Evolutionary conservation across 73 alveolate genomes (phyloP).

Genomic region (Paramecium octaurelia): DNA sequence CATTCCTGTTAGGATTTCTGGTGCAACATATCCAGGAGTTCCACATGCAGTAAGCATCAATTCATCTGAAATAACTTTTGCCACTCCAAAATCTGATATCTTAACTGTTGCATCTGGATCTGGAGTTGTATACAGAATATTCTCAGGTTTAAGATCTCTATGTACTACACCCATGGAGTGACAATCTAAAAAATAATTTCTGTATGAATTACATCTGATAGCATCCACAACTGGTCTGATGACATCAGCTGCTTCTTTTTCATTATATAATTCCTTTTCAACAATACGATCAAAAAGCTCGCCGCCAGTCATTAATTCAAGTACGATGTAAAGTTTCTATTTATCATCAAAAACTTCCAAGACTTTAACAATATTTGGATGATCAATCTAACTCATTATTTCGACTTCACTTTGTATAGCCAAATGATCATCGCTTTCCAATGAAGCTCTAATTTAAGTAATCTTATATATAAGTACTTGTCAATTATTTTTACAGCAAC

Average conservation of each 20-base stretch:
- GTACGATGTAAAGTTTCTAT: conserved; percentile 69
- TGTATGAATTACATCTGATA: conserved; percentile 66
- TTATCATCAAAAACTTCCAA: conserved; percentile 81
- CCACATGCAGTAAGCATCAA: conserved; percentile 98
- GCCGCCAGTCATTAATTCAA: conserved; percentile 91
- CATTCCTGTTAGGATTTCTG: conserved; percentile 91
- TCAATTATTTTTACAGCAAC: conserved; percentile 85
- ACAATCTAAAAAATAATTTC: conserved; percentile 66
- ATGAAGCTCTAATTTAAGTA: conserved; percentile 41
- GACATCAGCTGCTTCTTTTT: conserved; percentile 95
- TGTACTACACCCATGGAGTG: conserved; percentile 94
- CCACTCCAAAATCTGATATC: conserved; percentile 97
- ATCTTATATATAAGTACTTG: conserved; percentile 56
- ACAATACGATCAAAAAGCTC: conserved; percentile 92
- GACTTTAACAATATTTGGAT: conserved; percentile 84
- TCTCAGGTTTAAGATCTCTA: conserved; percentile 98
- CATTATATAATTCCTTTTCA: conserved; percentile 95
- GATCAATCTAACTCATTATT: conserved; percentile 81
- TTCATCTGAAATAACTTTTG: conserved; percentile 90
- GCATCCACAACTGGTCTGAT: conserved; percentile 97
- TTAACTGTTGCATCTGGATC: conserved; percentile 89
- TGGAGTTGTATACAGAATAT: conserved; percentile 86
- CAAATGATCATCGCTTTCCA: conserved; percentile 73
- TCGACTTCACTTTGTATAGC: conserved; percentile 81
- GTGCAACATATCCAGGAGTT: conserved; percentile 98